A percentile compares a stretch with the other conserved stretches of the same genome.
Conservation (phyloP, 345 rosid species). For the Cardiospermum halicacabum region DNA sequence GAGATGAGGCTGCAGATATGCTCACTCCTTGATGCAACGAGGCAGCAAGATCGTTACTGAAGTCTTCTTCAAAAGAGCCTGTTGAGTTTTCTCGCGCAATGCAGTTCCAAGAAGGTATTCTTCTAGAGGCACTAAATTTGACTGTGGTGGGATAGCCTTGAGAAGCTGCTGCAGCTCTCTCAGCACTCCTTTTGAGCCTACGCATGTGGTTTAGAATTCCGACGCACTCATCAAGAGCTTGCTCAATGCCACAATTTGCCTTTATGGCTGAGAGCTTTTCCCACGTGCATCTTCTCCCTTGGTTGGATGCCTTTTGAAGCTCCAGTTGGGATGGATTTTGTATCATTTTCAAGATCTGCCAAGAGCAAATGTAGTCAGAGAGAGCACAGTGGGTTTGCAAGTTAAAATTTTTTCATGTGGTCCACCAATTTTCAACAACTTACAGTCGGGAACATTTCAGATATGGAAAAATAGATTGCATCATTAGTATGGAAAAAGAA, state of each 20-base stretch:
- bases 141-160: conserved; percentile 48
- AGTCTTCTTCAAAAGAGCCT: conserved; percentile 79
- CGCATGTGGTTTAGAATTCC: conserved; percentile 94
- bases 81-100: conserved; percentile 94
- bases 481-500: neutral
- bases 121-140: conserved; percentile 72
- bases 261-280: conserved; percentile 97
- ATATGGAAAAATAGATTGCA: neutral
- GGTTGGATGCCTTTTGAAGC: conserved; percentile 85
- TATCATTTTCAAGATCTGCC: conserved; percentile 74
- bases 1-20: conserved; percentile 28
- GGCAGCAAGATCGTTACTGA: conserved; percentile 38
- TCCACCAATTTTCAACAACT: neutral
- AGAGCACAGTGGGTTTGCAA: neutral
- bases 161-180: conserved; percentile 84
- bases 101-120: conserved; percentile 98
- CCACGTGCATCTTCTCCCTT: conserved; percentile 99
- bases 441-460: neutral
- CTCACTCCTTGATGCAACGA: conserved; percentile 42
- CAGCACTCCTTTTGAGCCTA: conserved; percentile 84
- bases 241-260: conserved; percentile 95
- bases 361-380: conserved; percentile 1
- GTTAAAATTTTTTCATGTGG: neutral
- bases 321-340: conserved; percentile 76
- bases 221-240: conserved; percentile 97